Evolutionary conservation across 108 stramenopile genomes (phyloP).

Genomic region (Craspedostauros australis): DNA sequence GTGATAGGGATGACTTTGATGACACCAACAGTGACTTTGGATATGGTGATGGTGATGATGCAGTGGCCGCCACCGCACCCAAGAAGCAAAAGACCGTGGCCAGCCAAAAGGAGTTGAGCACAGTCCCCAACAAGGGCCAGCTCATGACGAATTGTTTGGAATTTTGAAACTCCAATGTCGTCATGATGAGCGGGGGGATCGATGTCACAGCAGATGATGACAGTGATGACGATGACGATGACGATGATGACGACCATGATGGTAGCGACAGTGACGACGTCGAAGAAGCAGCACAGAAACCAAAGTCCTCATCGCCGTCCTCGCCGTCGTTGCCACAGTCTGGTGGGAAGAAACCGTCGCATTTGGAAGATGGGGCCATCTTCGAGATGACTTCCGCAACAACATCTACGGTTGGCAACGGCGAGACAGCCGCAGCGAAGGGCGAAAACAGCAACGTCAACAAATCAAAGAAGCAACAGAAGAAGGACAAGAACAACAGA

Average conservation of each 20-base stretch:
- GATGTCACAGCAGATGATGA: slow-evolving; percentile 18
- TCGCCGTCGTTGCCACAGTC: too few relatives aligned
- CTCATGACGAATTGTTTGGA: slow-evolving; percentile 65
- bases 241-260: not conserved
- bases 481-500: slow-evolving; percentile 3
- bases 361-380: too few relatives aligned
- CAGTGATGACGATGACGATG: slow-evolving; percentile 22
- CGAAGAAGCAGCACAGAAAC: slow-evolving; percentile 1
- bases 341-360: too few relatives aligned
- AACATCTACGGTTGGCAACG: slow-evolving; percentile 1
- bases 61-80: slow-evolving; percentile 11
- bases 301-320: too few relatives aligned
- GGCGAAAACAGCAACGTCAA: slow-evolving; percentile 1
- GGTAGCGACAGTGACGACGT: not conserved
- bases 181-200: slow-evolving; percentile 36
- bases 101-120: slow-evolving; percentile 61
- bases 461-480: not conserved
- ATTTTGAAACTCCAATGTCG: slow-evolving; percentile 66
- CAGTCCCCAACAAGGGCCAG: slow-evolving; percentile 62
- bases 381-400: too few relatives aligned
- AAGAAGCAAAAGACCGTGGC: slow-evolving; percentile 42
- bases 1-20: slow-evolving; percentile 37
- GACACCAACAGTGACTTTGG: slow-evolving; percentile 28
- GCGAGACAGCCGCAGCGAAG: not conserved
- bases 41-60: slow-evolving; percentile 25